Percentiles rank a stretch among this genome's conserved stretches.
Evolutionary conservation across 2,329 filamentous ascomycete genomes (phyloP).

Genomic region (Diaporthe sp.): DNA sequence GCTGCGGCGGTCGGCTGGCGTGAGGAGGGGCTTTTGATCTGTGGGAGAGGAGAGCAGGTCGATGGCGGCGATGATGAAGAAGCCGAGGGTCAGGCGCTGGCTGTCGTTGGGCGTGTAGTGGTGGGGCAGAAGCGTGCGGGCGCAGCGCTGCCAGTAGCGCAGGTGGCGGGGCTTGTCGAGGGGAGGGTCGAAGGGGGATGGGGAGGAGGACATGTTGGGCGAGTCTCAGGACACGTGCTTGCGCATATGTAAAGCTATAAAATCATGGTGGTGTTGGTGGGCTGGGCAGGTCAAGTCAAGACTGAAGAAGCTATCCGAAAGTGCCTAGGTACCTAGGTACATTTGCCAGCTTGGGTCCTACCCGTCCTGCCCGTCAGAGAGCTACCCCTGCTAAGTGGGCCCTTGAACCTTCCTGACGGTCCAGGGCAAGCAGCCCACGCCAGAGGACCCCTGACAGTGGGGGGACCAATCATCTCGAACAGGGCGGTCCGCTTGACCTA

Average conservation of each 20-base stretch:
- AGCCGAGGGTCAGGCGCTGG: conserved; percentile 89
- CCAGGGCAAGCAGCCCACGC: background rate
- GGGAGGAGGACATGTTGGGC: background rate
- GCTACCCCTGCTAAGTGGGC: conserved; percentile 27
- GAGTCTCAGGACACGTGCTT: background rate
- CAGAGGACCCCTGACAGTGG: background rate
- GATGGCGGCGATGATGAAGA: conserved; percentile 88
- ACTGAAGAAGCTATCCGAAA: background rate
- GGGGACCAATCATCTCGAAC: background rate
- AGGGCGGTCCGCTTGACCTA: conserved; percentile 7
- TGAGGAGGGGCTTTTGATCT: conserved; percentile 55
- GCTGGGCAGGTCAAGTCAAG: background rate
- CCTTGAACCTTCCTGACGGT: background rate
- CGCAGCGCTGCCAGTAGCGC: conserved; percentile 93
- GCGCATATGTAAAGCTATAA: background rate
- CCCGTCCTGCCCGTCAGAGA: background rate
- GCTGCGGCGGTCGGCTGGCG: conserved; percentile 57
- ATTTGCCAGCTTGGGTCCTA: background rate
- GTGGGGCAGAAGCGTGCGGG: conserved; percentile 83
- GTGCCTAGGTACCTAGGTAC: background rate
- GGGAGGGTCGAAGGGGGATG: conserved; percentile 45
- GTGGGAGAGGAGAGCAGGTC: conserved; percentile 77
- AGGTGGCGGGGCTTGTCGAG: conserved; percentile 79
- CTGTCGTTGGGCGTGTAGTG: conserved; percentile 91
- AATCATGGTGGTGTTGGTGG: background rate